Evolutionary conservation across 495 filamentous ascomycete genomes (phyloP).

Genomic region (Halenospora varia): DNA sequence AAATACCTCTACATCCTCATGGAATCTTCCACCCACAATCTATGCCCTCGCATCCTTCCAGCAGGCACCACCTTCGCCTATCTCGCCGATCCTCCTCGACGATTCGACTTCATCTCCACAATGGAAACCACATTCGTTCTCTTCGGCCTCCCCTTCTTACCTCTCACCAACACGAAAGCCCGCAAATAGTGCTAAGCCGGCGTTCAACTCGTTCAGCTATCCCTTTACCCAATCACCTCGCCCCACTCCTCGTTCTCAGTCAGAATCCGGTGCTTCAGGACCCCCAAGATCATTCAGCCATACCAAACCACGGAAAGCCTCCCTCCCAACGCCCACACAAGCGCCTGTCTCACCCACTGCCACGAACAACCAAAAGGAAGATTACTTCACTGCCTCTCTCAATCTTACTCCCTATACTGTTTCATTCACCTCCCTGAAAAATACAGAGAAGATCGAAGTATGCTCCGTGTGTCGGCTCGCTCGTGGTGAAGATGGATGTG

Average conservation of each 20-base stretch:
- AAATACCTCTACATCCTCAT: background rate
- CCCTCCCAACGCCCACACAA: too few species aligned
- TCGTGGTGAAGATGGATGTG: background rate
- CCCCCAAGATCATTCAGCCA: too few species aligned
- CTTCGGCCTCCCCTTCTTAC: background rate
- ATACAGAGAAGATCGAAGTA: background rate
- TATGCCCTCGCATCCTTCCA: background rate
- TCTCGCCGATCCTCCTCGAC: background rate
- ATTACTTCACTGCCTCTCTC: slow-evolving; percentile 1
- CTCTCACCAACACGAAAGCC: background rate
- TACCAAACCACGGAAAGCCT: too few species aligned
- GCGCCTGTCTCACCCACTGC: too few species aligned
- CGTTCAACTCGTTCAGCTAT: background rate
- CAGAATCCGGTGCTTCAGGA: too few species aligned
- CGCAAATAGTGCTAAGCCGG: background rate
- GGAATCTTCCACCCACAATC: background rate
- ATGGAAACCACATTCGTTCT: background rate
- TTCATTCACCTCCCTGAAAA: background rate
- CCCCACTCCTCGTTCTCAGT: too few species aligned
- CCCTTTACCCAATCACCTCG: too few species aligned
- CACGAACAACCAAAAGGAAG: background rate
- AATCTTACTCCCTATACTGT: background rate
- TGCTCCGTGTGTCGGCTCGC: background rate
- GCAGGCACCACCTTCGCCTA: background rate
- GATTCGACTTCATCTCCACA: background rate